These are phyloP conservation scores for Mycena epipterygia DNA, from an alignment of 768 basidiomycete genomes.

Conservation along the genomic window DNA sequence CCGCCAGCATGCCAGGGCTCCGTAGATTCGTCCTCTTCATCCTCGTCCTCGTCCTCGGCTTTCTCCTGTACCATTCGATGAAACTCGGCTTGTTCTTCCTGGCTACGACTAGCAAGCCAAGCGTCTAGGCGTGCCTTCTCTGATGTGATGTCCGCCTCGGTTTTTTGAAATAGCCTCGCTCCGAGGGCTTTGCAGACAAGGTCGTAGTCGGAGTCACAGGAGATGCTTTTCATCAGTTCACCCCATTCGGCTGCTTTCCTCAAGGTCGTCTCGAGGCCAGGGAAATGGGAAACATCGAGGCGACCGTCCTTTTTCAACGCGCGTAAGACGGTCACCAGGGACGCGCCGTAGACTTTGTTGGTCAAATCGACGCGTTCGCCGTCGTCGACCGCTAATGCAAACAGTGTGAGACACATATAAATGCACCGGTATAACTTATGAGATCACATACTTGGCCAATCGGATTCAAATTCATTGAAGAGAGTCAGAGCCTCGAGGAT, in stretches of 20 bases:
- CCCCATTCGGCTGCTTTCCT: constrained; percentile 44
- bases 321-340: constrained; percentile 48
- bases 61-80: constrained; percentile 27
- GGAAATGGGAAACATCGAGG: constrained; percentile 47
- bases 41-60: constrained; percentile 38
- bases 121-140: constrained; percentile 48
- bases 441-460: constrained; percentile 48
- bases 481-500: constrained; percentile 50
- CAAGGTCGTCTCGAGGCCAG: constrained; percentile 51
- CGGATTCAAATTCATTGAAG: constrained; percentile 46
- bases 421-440: not conserved
- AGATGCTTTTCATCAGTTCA: constrained; percentile 39
- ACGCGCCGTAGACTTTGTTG: constrained; percentile 51
- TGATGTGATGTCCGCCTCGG: constrained; percentile 38
- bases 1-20: constrained; percentile 26
- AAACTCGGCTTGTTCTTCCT: constrained; percentile 17
- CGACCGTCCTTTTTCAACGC: constrained; percentile 46
- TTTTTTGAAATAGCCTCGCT: constrained; percentile 44
- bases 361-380: constrained; percentile 47
- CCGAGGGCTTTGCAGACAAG: constrained; percentile 52
- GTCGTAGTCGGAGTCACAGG: constrained; percentile 42
- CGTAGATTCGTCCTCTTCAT: constrained; percentile 32
- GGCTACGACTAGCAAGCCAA: constrained; percentile 40
- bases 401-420: no score
- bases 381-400: constrained; percentile 48